phyloP scores from a whole-genome alignment of 345 rosid genomes.

The Fremontodendron californicum region DNA sequence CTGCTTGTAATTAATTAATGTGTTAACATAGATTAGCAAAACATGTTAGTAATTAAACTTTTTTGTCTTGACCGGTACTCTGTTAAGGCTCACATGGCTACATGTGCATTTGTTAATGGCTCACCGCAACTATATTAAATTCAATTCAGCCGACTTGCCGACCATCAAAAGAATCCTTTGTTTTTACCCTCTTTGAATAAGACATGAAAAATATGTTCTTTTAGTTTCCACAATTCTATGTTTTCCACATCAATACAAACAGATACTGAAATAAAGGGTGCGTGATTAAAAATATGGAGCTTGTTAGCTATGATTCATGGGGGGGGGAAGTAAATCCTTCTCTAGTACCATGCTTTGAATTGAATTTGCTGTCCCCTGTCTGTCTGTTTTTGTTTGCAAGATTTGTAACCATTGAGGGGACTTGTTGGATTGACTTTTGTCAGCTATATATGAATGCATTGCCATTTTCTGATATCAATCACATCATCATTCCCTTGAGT shows the following conservation, averaged over 20 bases:
- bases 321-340: not conserved
- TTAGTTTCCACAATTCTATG: not conserved
- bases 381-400: not conserved
- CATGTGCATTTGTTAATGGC: conserved; percentile 17
- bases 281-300: not conserved
- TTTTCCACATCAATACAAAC: not conserved
- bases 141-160: conserved; percentile 15
- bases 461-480: not conserved
- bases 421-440: conserved; percentile 5
- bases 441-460: too few relatives aligned
- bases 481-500: too few relatives aligned
- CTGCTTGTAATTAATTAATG: not conserved
- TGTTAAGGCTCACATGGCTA: conserved; percentile 17
- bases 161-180: not conserved
- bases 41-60: not conserved
- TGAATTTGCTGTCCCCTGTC: not conserved
- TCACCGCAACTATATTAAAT: conserved; percentile 1
- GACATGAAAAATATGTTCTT: not conserved
- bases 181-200: not conserved
- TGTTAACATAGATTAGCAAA: not conserved
- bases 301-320: not conserved
- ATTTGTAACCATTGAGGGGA: not conserved
- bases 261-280: not conserved
- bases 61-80: not conserved
- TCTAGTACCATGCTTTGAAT: not conserved